Percentiles rank a stretch among this genome's conserved stretches.
Conservation (phyloP, 2,329 filamentous ascomycete genomes). For the Aspergillus caelatus region DNA sequence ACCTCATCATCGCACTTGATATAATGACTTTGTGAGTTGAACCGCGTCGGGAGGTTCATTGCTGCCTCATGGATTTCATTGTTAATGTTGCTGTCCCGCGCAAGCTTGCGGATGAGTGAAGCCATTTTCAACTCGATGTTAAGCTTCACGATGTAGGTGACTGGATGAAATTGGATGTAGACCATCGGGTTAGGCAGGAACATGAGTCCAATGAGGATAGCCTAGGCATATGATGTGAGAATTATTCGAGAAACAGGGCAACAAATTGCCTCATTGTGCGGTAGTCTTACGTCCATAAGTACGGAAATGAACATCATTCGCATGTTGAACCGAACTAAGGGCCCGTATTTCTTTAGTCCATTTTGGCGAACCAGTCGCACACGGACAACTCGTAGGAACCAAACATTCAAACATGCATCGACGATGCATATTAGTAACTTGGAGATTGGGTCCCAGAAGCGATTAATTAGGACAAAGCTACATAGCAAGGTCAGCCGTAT, state of each 20-base stretch:
- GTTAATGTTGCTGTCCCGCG: background rate
- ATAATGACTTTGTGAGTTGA: background rate
- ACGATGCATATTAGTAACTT: background rate
- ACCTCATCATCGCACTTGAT: background rate
- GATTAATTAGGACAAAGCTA: background rate
- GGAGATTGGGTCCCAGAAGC: background rate
- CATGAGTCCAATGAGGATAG: background rate
- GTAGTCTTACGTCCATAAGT: background rate
- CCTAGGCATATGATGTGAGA: background rate
- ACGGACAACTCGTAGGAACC: background rate
- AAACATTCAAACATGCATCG: background rate
- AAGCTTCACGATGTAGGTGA: background rate
- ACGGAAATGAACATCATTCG: background rate
- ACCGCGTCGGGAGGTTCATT: background rate
- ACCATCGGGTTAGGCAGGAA: background rate
- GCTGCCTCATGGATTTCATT: background rate
- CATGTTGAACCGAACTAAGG: background rate
- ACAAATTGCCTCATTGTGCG: background rate
- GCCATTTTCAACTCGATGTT: slow-evolving; percentile 2
- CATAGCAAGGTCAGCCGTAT: background rate
- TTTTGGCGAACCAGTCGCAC: background rate
- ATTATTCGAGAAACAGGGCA: background rate
- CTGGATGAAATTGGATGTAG: background rate
- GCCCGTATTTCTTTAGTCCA: background rate
- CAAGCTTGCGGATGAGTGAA: background rate